A percentile compares a stretch with the other conserved stretches of the same genome.
phyloP scores from a whole-genome alignment of 139 green algal species.

The Deuterostichococcus epilithicus region DNA sequence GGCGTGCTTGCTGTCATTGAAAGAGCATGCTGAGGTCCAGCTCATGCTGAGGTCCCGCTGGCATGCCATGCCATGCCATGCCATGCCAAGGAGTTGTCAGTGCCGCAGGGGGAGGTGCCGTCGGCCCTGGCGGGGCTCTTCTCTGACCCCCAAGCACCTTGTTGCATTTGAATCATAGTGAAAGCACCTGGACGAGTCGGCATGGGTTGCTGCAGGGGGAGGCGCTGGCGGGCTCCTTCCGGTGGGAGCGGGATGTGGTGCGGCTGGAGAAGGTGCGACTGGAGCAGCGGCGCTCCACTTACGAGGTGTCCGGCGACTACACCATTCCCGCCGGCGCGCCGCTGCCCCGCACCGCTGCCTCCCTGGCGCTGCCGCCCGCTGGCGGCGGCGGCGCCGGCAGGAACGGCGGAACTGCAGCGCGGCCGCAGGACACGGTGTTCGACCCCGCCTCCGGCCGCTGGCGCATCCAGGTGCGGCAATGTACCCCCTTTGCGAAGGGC shows the following conservation, averaged over 20 bases:
- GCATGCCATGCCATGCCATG: too few relatives aligned
- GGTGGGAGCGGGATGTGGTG: constrained; percentile 84
- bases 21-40: too few relatives aligned
- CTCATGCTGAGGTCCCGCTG: too few relatives aligned
- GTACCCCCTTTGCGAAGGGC: too few relatives aligned
- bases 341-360: constrained; percentile 37
- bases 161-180: too few relatives aligned
- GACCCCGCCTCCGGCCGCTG: constrained; percentile 19
- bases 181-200: constrained; percentile 9
- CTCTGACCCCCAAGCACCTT: too few relatives aligned
- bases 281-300: constrained; percentile 60
- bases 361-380: constrained; percentile 18
- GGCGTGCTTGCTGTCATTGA: too few relatives aligned
- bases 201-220: constrained; percentile 43
- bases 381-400: background rate
- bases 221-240: constrained; percentile 40
- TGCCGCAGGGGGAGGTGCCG: too few relatives aligned
- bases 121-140: too few relatives aligned
- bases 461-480: constrained; percentile 30
- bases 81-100: too few relatives aligned
- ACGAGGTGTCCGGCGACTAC: constrained; percentile 74
- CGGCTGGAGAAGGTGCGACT: constrained; percentile 77
- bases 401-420: background rate
- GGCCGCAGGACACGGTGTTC: background rate
- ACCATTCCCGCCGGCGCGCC: constrained; percentile 43